These are phyloP conservation scores for Plantago major DNA, from an alignment of 257 asterid species.

Conservation along the genomic window DNA sequence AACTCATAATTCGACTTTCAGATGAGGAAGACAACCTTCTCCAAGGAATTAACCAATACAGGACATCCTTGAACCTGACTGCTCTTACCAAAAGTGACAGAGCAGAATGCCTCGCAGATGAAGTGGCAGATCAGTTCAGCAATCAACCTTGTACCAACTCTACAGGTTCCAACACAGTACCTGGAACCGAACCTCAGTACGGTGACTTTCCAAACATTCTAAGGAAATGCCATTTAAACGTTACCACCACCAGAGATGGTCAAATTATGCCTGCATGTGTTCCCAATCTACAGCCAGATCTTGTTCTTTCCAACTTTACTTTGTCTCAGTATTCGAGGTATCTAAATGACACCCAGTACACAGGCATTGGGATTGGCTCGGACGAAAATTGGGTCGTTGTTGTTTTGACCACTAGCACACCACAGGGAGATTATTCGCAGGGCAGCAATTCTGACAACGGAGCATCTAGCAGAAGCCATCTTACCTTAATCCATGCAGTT, in stretches of 20 bases:
- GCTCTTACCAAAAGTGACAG: conserved; percentile 55
- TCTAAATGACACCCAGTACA: conserved; percentile 57
- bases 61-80: conserved; percentile 60
- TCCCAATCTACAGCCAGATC: conserved; percentile 49
- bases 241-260: conserved; percentile 80
- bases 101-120: conserved; percentile 81
- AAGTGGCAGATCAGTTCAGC: conserved; percentile 63
- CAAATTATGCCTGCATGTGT: conserved; percentile 78
- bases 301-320: conserved; percentile 70
- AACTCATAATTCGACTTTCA: conserved; percentile 23
- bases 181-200: conserved; percentile 66
- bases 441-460: conserved; percentile 37
- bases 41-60: conserved; percentile 65
- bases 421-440: conserved; percentile 48
- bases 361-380: conserved; percentile 69
- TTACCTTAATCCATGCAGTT: conserved; percentile 21
- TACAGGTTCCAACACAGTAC: conserved; percentile 81
- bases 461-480: conserved; percentile 16
- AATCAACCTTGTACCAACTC: conserved; percentile 74
- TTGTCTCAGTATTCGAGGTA: conserved; percentile 49
- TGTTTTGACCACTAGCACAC: conserved; percentile 65
- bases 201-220: conserved; percentile 54
- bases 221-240: conserved; percentile 59
- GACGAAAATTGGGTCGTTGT: conserved; percentile 72
- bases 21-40: conserved; percentile 78